Evolutionary conservation across 345 rosid species (phyloP).

Genomic region (Cardamine occulta): DNA sequence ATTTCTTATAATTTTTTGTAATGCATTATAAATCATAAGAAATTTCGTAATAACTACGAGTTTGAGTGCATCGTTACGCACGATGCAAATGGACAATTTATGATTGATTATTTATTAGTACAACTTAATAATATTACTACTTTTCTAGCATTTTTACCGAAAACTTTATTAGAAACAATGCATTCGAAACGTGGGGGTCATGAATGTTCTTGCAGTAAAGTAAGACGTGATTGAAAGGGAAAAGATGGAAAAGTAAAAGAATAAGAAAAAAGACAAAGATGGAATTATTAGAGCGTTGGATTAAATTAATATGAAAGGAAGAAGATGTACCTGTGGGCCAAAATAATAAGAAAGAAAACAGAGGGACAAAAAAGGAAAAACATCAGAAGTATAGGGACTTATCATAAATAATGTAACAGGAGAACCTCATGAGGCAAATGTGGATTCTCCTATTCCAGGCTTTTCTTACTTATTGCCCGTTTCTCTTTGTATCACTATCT

Average conservation of each 20-base stretch:
- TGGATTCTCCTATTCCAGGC: conserved; percentile 39
- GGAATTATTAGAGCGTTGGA: conserved; percentile 31
- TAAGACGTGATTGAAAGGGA: conserved; percentile 38
- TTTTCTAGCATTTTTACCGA: background rate
- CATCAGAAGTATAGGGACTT: conserved; percentile 26
- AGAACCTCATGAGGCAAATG: conserved; percentile 20
- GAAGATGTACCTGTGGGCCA: background rate
- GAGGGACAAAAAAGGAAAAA: background rate
- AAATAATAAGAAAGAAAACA: background rate
- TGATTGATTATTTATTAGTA: conserved; percentile 37
- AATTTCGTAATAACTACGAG: background rate
- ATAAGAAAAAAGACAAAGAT: conserved; percentile 23
- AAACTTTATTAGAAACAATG: conserved; percentile 19
- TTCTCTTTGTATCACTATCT: conserved; percentile 24
- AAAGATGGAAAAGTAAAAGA: conserved; percentile 32
- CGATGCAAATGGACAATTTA: conserved; percentile 30
- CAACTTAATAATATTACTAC: background rate
- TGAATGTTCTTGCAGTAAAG: conserved; percentile 46
- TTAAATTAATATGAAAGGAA: conserved; percentile 13
- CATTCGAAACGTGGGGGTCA: conserved; percentile 46
- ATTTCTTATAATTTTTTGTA: background rate
- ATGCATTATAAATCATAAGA: background rate
- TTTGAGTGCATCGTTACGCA: conserved; percentile 18
- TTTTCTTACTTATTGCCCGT: background rate
- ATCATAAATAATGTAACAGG: conserved; percentile 23